A percentile compares a stretch with the other conserved stretches of the same genome.
These are phyloP conservation scores for Rosa persica DNA, from an alignment of 306 rosid species.

Conservation along the genomic window DNA sequence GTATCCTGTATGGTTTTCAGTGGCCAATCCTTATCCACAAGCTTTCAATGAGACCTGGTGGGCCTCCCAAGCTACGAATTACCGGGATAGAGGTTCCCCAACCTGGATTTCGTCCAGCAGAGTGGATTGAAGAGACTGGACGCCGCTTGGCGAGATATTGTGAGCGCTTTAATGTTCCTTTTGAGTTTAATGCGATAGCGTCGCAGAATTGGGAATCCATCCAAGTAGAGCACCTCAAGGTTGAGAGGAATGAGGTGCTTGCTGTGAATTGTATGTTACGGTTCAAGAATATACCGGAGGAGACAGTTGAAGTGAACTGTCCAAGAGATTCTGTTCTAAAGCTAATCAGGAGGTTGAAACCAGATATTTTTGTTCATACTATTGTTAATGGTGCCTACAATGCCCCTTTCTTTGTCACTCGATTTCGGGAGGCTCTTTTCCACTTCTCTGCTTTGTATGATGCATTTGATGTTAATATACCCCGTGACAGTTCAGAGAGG, in stretches of 20 bases:
- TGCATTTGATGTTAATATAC: conserved; percentile 40
- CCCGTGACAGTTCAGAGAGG: conserved; percentile 46
- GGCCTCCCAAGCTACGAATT: conserved; percentile 43
- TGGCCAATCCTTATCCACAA: conserved; percentile 37
- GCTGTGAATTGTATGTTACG: conserved; percentile 52
- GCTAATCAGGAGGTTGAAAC: conserved; percentile 68
- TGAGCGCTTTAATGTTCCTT: conserved; percentile 65
- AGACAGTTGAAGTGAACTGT: conserved; percentile 59
- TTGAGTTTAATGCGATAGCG: conserved; percentile 60
- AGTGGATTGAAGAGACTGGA: conserved; percentile 73
- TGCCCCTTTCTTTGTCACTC: conserved; percentile 74
- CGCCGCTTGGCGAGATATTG: conserved; percentile 68
- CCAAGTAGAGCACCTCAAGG: conserved; percentile 50
- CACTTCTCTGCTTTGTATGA: conserved; percentile 58
- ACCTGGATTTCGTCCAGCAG: conserved; percentile 77
- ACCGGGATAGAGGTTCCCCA: conserved; percentile 86
- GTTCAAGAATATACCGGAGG: conserved; percentile 63
- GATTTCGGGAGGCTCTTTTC: conserved; percentile 64
- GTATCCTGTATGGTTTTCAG: conserved; percentile 32
- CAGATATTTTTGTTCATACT: conserved; percentile 52
- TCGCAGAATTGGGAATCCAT: conserved; percentile 73
- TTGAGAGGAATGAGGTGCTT: conserved; percentile 38
- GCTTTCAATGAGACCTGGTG: conserved; percentile 27
- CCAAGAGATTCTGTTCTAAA: conserved; percentile 62
- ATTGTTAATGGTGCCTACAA: conserved; percentile 61